Percentiles rank a stretch among this genome's conserved stretches.
phyloP scores from a whole-genome alignment of 1,284 basidiomycete species.

The Amylostereum areolatum region DNA sequence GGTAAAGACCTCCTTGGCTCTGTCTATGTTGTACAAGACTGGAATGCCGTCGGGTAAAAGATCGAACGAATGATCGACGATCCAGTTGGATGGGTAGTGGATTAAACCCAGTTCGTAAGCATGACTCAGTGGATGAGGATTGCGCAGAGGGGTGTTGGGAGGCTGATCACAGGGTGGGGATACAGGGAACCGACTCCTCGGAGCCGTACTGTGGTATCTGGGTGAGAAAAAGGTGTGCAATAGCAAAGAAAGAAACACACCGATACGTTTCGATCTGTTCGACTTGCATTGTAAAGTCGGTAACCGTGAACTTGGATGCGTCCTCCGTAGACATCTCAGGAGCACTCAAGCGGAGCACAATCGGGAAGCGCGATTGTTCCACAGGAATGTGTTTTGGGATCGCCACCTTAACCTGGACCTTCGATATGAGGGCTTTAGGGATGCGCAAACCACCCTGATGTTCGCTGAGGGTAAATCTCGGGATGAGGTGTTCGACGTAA shows the following conservation, averaged over 20 bases:
- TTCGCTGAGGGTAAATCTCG: too few species aligned
- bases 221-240: background rate
- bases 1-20: slow-evolving; percentile 39
- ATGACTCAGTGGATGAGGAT: slow-evolving; percentile 43
- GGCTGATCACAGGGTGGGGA: slow-evolving; percentile 53
- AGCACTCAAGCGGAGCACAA: slow-evolving; percentile 57
- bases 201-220: too few species aligned
- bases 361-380: slow-evolving; percentile 38
- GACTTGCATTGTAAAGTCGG: slow-evolving; percentile 48
- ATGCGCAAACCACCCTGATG: slow-evolving; percentile 23
- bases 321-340: slow-evolving; percentile 40
- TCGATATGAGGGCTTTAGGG: slow-evolving; percentile 47
- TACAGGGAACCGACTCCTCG: slow-evolving; percentile 52
- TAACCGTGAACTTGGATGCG: slow-evolving; percentile 43
- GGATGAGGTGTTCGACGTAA: slow-evolving; percentile 20
- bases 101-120: slow-evolving; percentile 51
- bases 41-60: slow-evolving; percentile 41
- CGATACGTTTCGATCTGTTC: slow-evolving; percentile 60
- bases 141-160: slow-evolving; percentile 48
- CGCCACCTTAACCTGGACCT: slow-evolving; percentile 55
- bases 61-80: slow-evolving; percentile 40
- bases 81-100: slow-evolving; percentile 16
- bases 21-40: slow-evolving; percentile 37
- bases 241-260: slow-evolving; percentile 30
- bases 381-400: slow-evolving; percentile 50